Conservation (phyloP, 306 rosid species). For the Malus domestica region ASM211411v1 NC_041790.1:15336001-15336500, state of each 20-base stretch:
- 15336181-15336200: constrained; percentile 70
- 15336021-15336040: not conserved
- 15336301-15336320: constrained; percentile 88
- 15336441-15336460: constrained; percentile 76
- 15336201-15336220: constrained; percentile 55
- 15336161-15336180: constrained; percentile 50
- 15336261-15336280: constrained; percentile 56
- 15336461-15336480: constrained; percentile 76
- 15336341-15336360: constrained; percentile 64
- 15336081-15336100: constrained; percentile 55
- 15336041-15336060: constrained; percentile 72
- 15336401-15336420: constrained; percentile 20
- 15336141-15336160: constrained; percentile 53
- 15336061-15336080: constrained; percentile 15
- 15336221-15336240: constrained; percentile 86
- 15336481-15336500: constrained; percentile 88
- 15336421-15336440: constrained; percentile 44
- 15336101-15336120: constrained; percentile 43
- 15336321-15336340: constrained; percentile 82
- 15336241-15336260: constrained; percentile 78
- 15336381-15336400: constrained; percentile 53
- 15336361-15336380: constrained; percentile 52
- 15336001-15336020: not conserved
- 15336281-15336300: constrained; percentile 86
- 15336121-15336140: constrained; percentile 72